These are phyloP conservation scores for Penicillium salamii DNA, from an alignment of 495 filamentous ascomycete species.

Conservation along the genomic window DNA sequence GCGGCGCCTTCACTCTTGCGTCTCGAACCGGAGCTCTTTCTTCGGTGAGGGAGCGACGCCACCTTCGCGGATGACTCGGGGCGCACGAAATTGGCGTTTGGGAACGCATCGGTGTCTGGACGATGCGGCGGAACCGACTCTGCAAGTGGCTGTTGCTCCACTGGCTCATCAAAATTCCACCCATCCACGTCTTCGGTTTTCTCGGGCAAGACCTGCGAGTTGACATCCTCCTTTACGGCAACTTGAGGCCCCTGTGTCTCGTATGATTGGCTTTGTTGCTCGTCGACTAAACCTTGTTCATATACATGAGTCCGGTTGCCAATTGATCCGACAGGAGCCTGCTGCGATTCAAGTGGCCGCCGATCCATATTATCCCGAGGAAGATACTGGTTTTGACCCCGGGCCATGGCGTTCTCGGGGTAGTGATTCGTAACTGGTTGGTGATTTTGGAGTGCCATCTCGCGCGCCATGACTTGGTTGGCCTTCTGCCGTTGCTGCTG, in stretches of 20 bases:
- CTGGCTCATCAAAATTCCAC: conserved; percentile 88
- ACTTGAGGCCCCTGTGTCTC: conserved; percentile 54
- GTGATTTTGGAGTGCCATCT: conserved; percentile 45
- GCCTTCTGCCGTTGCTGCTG: conserved; percentile 45
- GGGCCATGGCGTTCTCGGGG: conserved; percentile 39
- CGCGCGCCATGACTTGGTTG: conserved; percentile 45
- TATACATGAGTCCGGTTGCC: conserved; percentile 37
- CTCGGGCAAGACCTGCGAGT: conserved; percentile 29
- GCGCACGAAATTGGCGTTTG: conserved; percentile 72
- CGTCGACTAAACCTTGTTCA: conserved; percentile 48
- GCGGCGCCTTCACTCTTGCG: conserved; percentile 54
- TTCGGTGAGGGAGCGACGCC: conserved; percentile 66
- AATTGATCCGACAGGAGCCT: conserved; percentile 32
- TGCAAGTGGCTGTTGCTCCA: conserved; percentile 37
- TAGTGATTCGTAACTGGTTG: conserved; percentile 45
- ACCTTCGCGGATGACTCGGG: conserved; percentile 72
- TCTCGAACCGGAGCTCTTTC: conserved; percentile 77
- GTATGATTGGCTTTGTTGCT: conserved; percentile 55
- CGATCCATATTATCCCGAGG: conserved; percentile 35
- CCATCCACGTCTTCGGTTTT: conserved; percentile 60
- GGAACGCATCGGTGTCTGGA: conserved; percentile 82
- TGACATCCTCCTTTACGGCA: conserved; percentile 32
- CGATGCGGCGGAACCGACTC: conserved; percentile 56
- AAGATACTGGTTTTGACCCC: conserved; percentile 31
- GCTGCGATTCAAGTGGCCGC: conserved; percentile 37